These are phyloP conservation scores for Hyaloperonospora arabidopsidis DNA, from an alignment of 352 stramenopile genomes.

Conservation along the genomic window DNA sequence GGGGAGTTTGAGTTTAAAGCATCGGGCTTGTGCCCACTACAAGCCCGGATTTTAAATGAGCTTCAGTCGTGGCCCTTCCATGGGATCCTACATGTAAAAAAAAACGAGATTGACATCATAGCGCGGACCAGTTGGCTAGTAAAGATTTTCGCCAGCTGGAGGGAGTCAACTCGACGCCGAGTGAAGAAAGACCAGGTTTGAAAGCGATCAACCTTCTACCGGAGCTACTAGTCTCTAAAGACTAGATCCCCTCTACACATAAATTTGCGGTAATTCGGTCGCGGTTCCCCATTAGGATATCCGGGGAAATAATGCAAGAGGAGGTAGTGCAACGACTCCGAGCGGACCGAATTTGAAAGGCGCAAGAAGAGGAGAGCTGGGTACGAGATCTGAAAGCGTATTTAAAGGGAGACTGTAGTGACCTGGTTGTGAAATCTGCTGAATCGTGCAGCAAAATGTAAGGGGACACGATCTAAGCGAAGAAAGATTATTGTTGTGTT, in stretches of 20 bases:
- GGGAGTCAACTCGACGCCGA: neutral
- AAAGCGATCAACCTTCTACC: neutral
- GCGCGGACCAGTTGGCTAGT: neutral
- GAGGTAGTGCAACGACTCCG: too few species aligned
- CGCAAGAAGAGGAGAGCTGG: too few species aligned
- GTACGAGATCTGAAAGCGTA: too few species aligned
- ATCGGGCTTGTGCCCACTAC: neutral
- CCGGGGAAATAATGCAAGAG: too few species aligned
- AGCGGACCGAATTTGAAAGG: too few species aligned
- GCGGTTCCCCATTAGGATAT: neutral
- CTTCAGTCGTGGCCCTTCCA: neutral
- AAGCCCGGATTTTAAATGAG: neutral
- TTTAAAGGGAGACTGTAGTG: too few species aligned
- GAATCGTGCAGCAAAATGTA: too few species aligned
- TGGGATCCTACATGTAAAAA: conserved; percentile 3
- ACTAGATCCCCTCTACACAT: neutral
- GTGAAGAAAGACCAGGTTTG: too few species aligned
- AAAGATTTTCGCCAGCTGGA: conserved; percentile 3
- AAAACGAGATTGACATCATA: conserved; percentile 4
- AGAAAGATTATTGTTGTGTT: too few species aligned
- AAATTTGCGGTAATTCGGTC: neutral
- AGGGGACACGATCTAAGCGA: too few species aligned
- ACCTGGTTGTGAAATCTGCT: too few species aligned
- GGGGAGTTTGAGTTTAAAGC: neutral
- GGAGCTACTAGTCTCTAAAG: neutral